These are phyloP conservation scores for Geotrichum europaeum DNA, from an alignment of 1,139 yeast species.

Conservation along the genomic window DNA sequence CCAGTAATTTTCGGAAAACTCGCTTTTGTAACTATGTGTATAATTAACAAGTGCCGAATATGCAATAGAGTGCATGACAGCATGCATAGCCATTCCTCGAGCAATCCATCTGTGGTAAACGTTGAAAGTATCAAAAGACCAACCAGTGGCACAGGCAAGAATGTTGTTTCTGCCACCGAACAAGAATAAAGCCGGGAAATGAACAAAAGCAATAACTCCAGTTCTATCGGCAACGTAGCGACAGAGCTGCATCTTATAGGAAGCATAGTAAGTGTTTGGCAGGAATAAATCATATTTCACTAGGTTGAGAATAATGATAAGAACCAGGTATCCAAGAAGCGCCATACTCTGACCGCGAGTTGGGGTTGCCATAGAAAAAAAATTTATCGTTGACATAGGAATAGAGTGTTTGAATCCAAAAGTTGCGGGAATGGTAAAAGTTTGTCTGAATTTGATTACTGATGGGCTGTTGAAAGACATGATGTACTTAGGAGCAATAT, in stretches of 20 bases:
- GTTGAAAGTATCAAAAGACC: conserved; percentile 55
- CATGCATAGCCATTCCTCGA: conserved; percentile 46
- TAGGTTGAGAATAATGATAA: conserved; percentile 28
- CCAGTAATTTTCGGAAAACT: conserved; percentile 35
- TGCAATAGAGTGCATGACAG: conserved; percentile 34
- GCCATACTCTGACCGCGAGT: conserved; percentile 31
- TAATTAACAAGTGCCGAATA: conserved; percentile 28
- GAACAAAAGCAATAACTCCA: conserved; percentile 47
- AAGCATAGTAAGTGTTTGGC: conserved; percentile 19
- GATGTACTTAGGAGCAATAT: conserved; percentile 8
- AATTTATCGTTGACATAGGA: conserved; percentile 23
- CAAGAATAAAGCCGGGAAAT: conserved; percentile 47
- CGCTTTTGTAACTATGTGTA: conserved; percentile 30
- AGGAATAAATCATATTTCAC: conserved; percentile 19
- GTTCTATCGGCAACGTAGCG: conserved; percentile 47
- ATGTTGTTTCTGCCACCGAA: conserved; percentile 62
- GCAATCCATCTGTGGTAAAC: conserved; percentile 59
- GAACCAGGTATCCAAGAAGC: conserved; percentile 25
- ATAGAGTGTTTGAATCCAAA: conserved; percentile 28
- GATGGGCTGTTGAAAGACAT: conserved; percentile 17
- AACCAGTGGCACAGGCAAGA: conserved; percentile 50
- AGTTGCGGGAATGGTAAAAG: conserved; percentile 32
- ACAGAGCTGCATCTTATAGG: conserved; percentile 19
- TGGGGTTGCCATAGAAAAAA: conserved; percentile 27
- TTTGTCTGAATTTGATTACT: conserved; percentile 23